Evolutionary conservation across 1,284 basidiomycete genomes (phyloP).

Genomic region (Pseudozyma sp.): DNA sequence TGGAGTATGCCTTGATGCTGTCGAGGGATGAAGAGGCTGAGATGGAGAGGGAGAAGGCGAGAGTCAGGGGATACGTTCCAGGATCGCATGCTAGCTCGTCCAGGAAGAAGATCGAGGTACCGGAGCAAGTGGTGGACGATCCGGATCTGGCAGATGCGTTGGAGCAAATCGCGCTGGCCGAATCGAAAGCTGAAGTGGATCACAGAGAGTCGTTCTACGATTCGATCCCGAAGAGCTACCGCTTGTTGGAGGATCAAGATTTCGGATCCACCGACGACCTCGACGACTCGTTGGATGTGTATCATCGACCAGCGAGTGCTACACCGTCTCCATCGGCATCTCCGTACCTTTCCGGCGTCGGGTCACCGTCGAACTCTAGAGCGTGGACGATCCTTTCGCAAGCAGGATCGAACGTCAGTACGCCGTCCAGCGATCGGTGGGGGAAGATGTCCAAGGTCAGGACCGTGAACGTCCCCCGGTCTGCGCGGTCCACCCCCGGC

Average conservation of each 20-base stretch:
- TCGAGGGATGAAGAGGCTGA: conserved; percentile 79
- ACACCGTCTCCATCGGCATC: conserved; percentile 42
- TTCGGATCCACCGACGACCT: conserved; percentile 24
- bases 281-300: conserved; percentile 13
- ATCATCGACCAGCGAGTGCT: conserved; percentile 8
- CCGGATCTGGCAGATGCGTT: conserved; percentile 53
- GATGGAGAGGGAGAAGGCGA: conserved; percentile 17
- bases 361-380: conserved; percentile 40
- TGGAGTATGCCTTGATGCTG: conserved; percentile 86
- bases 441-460: conserved; percentile 57
- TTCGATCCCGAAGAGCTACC: conserved; percentile 7
- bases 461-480: conserved; percentile 53
- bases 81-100: conserved; percentile 27
- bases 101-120: conserved; percentile 19
- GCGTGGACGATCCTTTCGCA: conserved; percentile 63
- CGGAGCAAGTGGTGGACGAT: conserved; percentile 36
- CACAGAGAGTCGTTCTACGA: conserved; percentile 22
- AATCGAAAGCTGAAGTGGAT: conserved; percentile 41
- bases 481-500: conserved; percentile 40
- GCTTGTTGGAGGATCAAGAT: conserved; percentile 29
- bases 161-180: conserved; percentile 55
- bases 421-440: conserved; percentile 31
- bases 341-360: conserved; percentile 33
- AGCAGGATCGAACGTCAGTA: conserved; percentile 34
- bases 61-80: conserved; percentile 23